Evolutionary conservation across 2,329 filamentous ascomycete genomes (phyloP), one percentile per base, ranked within the genome.

Genomic region (Aspergillus spinulosporus): DNA sequence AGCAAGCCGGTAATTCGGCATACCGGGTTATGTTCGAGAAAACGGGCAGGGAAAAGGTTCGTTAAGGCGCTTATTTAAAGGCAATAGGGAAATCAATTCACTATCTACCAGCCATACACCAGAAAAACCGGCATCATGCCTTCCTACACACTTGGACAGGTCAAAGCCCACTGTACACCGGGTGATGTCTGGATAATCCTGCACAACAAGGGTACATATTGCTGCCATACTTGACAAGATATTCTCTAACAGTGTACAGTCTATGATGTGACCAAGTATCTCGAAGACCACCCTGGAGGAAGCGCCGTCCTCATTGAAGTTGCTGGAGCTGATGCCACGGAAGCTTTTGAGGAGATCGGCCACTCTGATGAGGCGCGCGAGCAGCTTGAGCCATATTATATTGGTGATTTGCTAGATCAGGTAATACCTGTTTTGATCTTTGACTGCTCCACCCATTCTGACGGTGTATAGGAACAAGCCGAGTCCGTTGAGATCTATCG

Each of bases 271-370:
- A 79, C 83, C 1, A 77, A 79, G 42, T 87, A 85, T 57, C 59
- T 82, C 1, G 69, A 81, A 37, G 83, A 86, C 53, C 85, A 87
- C 59, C 84, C 84, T 2, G 73, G 73, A 9, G 76, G 76, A 5
- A 62, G 57, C 32, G 74, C 74, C 2, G 61, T 75, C 12, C 62
- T 78, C 2, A 50, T 72, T 12, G 72, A 77, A 49, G 64, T 74
- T 5, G 75, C 72, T 36, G 75, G 76, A 21, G 65, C 65, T 32
- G 75, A 78, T 56, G 75, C 73, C 2, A 77, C 75, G 0, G 64
- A 63, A 36, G 72, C 68, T 3, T 78, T 74, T 58, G 71, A 77
- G 21, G 71, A 76, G 15, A 65, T 69, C 36, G 74, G 77, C 14
- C 77, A 79, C 52, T 76, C 74, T 4, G 74, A 78, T 14, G 76